Evolutionary conservation across 2,329 filamentous ascomycete species (phyloP).

Genomic region (Nothomitra cinnamomea): DNA sequence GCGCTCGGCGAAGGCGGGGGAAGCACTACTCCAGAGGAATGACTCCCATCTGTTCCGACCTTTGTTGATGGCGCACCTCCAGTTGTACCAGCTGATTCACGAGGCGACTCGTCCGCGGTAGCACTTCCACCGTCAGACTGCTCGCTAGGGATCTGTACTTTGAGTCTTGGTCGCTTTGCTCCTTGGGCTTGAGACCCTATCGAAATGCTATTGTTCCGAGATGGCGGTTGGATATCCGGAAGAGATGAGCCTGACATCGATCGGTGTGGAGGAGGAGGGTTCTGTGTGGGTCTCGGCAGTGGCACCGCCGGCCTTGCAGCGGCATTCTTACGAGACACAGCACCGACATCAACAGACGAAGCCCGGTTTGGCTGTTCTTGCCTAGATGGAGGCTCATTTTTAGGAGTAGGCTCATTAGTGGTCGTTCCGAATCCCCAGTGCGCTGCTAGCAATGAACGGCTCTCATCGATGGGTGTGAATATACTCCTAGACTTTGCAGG

Average conservation of each 20-base stretch:
- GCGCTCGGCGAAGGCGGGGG: slow-evolving; percentile 87
- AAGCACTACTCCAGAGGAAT: slow-evolving; percentile 57
- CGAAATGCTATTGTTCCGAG: slow-evolving; percentile 60
- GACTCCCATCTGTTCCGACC: slow-evolving; percentile 22
- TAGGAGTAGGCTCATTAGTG: slow-evolving; percentile 25
- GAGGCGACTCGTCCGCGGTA: slow-evolving; percentile 30
- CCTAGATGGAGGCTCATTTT: slow-evolving; percentile 23
- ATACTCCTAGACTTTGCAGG: slow-evolving; percentile 64
- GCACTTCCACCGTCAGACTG: slow-evolving; percentile 62
- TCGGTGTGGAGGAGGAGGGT: slow-evolving; percentile 1
- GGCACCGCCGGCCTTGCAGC: slow-evolving; percentile 34
- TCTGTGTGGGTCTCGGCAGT: not conserved
- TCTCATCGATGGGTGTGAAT: slow-evolving; percentile 93
- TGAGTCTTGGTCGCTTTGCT: slow-evolving; percentile 64
- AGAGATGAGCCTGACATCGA: slow-evolving; percentile 1
- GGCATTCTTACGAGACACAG: slow-evolving; percentile 34
- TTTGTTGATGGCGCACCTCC: not conserved
- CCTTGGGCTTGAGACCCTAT: slow-evolving; percentile 28
- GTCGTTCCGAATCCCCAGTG: slow-evolving; percentile 44
- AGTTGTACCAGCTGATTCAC: slow-evolving; percentile 19
- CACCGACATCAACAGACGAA: slow-evolving; percentile 47
- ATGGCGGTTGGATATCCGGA: slow-evolving; percentile 37
- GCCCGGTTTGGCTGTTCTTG: slow-evolving; percentile 33
- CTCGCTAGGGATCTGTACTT: slow-evolving; percentile 87
- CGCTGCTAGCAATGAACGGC: slow-evolving; percentile 70